Evolutionary conservation across 805 yeast genomes (phyloP).

Genomic region (Starmerella potacharoeniae): DNA sequence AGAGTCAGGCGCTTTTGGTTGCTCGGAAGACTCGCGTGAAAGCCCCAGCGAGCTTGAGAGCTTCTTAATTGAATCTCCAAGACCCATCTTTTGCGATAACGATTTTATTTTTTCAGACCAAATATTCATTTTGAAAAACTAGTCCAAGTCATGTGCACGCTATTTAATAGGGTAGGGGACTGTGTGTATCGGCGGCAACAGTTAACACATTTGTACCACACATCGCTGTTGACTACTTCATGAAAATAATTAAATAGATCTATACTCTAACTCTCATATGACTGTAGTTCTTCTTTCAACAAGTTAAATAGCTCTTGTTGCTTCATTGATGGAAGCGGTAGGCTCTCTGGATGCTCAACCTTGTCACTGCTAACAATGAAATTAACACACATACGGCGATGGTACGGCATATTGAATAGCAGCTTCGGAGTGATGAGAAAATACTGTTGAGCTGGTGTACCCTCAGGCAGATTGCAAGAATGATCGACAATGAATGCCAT

Average conservation of each 20-base stretch:
- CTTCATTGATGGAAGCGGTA: not conserved
- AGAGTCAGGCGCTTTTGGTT: not conserved
- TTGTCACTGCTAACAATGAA: constrained; percentile 54
- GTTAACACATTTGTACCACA: not conserved
- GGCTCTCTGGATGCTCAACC: not conserved
- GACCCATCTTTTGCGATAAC: constrained; percentile 15
- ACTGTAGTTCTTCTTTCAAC: not conserved
- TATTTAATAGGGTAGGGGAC: not conserved
- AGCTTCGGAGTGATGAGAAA: constrained; percentile 89
- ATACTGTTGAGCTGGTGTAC: constrained; percentile 52
- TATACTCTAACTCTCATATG: not conserved
- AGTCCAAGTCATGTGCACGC: not conserved
- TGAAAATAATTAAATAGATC: too few relatives aligned
- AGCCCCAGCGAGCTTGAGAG: constrained; percentile 22
- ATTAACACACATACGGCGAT: constrained; percentile 69
- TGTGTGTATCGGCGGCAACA: not conserved
- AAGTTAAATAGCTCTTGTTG: not conserved
- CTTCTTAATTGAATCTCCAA: constrained; percentile 23
- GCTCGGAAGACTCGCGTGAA: not conserved
- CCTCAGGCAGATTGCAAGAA: constrained; percentile 45
- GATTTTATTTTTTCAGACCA: not conserved
- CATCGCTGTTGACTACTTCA: too few relatives aligned
- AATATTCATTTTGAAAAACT: not conserved
- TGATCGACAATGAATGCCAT: constrained; percentile 76
- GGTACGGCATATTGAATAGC: constrained; percentile 64